Evolutionary conservation across 768 basidiomycete species (phyloP).

Genomic region (Rhodotorula kratochvilovae): DNA sequence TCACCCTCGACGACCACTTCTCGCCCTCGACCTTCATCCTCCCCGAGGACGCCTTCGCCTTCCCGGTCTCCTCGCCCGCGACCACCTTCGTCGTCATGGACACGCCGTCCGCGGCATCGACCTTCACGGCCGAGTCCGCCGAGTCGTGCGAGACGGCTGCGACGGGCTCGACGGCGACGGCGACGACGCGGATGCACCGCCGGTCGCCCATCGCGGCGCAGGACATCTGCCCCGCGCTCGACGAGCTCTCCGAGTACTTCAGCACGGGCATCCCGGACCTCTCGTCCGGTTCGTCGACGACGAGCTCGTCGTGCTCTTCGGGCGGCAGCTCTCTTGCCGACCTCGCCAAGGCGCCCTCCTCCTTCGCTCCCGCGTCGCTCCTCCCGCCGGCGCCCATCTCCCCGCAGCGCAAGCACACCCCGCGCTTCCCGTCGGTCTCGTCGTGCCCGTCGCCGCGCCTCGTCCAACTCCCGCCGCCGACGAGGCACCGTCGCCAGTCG

Average conservation of each 20-base stretch:
- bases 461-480: neutral
- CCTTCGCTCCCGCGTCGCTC: neutral
- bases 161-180: neutral
- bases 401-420: neutral
- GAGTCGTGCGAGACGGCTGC: neutral
- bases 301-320: neutral
- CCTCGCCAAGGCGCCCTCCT: neutral
- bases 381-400: constrained; percentile 4
- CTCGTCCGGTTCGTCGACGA: neutral
- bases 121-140: constrained; percentile 1
- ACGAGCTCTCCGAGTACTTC: constrained; percentile 36
- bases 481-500: neutral
- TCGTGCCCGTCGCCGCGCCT: neutral
- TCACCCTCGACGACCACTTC: neutral
- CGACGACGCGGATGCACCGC: neutral
- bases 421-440: neutral
- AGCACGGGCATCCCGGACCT: neutral
- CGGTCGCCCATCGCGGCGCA: constrained; percentile 8
- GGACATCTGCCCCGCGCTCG: constrained; percentile 24
- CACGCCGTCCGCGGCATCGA: neutral
- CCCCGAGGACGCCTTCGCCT: constrained; percentile 1
- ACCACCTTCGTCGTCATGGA: neutral
- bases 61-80: neutral
- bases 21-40: constrained; percentile 8
- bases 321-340: neutral